Base-by-base conservation (phyloP, 129 eudicot species). In the Rutidosis leptorrhynchoides region DNA sequence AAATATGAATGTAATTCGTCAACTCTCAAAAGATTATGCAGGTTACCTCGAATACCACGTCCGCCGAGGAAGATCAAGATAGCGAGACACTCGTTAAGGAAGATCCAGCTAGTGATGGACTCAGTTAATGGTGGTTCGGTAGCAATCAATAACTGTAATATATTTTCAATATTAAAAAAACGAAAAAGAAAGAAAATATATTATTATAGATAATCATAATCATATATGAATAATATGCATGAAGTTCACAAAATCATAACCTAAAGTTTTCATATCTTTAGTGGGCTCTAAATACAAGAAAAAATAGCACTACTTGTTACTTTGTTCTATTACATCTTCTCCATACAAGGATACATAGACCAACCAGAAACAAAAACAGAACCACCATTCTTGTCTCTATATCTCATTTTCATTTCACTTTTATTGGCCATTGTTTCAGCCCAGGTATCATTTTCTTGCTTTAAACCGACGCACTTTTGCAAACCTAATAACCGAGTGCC, bases 11-110 rank as follows among this genome's bases (percentile, higher is more conserved):
- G 94, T 91, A 80, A 78, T 95, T 68, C 96, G 5, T 88, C 99
- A 16, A 93, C 96, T 14, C 71, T 89, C 75, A 93, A 93, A 85
- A 79, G 96, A 71, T 86, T 93, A 71, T 89, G 95, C 76, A 84
- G 99, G 79, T 93, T 80, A 46, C 90, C 89, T 6, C 95, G 99
- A 15, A 89, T 93, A 52, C 83, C 75, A 32, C 89, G 96, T 11
- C 86, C 92, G 99, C 99, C 96, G 6, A 80, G 98, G 46, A 92
- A 88, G 76, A 92, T 92, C 78, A 92, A 92, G 79, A 92, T 88
- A 77, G 95, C 86, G 14, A 91, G 95, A 25, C 90, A 86, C 83
- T 93, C 99, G 23, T 65, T 93, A 67, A 81, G 84, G 60, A 93
- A 93, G 70, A 84, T 93, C 71, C 92, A 84, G 57, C 87, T 82